A percentile compares a stretch with the other conserved stretches of the same genome.
phyloP scores from a whole-genome alignment of 768 basidiomycete genomes.

The Macrolepiota fuliginosa region DNA sequence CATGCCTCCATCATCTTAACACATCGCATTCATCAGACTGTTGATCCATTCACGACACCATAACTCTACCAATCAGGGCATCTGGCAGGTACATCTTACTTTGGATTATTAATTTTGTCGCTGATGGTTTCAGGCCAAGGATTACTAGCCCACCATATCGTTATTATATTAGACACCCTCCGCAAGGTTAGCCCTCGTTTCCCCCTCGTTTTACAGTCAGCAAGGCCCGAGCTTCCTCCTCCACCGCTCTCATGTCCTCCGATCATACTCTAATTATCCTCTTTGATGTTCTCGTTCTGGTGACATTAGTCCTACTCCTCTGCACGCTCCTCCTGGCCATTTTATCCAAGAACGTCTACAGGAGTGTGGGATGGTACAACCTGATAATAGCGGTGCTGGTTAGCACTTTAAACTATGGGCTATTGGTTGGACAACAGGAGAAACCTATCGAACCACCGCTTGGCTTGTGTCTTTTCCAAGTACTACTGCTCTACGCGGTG shows the following conservation, averaged over 20 bases:
- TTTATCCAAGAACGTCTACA: not conserved
- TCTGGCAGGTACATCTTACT: no score
- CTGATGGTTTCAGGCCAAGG: no score
- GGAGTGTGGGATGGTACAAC: conserved; percentile 4
- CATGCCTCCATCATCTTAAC: no score
- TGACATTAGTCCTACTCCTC: not conserved
- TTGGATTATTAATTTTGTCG: no score
- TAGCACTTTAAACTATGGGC: not conserved
- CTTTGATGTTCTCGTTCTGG: conserved; percentile 1
- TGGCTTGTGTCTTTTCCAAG: conserved; percentile 1
- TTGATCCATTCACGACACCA: no score
- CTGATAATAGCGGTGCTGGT: not conserved
- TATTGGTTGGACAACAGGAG: conserved; percentile 4
- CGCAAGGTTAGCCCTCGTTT: no score
- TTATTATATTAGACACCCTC: no score
- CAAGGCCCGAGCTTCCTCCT: no score
- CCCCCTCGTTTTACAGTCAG: no score
- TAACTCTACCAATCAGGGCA: no score
- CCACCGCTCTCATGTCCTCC: not conserved
- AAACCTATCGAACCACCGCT: not conserved
- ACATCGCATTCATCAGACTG: no score
- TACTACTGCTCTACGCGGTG: conserved; percentile 3
- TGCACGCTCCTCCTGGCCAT: not conserved
- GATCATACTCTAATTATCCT: conserved; percentile 5
- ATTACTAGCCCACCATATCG: no score